A percentile compares a stretch with the other conserved stretches of the same genome.
phyloP scores from a whole-genome alignment of 75 land plant species.

The Gnetum montanum region DNA sequence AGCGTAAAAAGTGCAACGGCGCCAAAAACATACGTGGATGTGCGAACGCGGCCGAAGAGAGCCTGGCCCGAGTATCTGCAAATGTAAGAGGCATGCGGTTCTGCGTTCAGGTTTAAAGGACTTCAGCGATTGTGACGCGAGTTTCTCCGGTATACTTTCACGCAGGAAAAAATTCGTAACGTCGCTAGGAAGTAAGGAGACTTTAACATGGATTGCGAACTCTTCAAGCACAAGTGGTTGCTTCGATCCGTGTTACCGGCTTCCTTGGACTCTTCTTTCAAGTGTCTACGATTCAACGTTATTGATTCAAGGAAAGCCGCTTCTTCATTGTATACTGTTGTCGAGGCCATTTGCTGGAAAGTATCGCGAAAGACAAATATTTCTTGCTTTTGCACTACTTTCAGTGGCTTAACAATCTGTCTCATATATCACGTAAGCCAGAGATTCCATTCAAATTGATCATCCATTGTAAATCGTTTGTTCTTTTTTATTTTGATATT shows the following conservation, averaged over 20 bases:
- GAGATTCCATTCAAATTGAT: not conserved
- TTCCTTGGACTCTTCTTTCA: slow-evolving; percentile 3
- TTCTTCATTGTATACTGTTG: not conserved
- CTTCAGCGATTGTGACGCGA: too few species aligned
- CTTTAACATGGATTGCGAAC: too few species aligned
- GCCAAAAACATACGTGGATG: too few species aligned
- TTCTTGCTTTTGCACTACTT: slow-evolving; percentile 2
- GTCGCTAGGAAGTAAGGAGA: too few species aligned
- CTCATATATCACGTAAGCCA: not conserved
- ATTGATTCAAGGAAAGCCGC: not conserved
- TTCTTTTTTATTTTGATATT: not conserved
- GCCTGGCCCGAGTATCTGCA: too few species aligned
- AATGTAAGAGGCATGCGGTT: too few species aligned
- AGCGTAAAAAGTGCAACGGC: too few species aligned
- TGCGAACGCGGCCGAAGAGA: too few species aligned
- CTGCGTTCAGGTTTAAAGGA: too few species aligned
- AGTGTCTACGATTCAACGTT: not conserved
- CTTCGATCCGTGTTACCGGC: not conserved
- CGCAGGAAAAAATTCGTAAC: too few species aligned
- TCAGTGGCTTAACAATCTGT: not conserved
- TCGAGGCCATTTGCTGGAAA: slow-evolving; percentile 9
- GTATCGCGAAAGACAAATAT: slow-evolving; percentile 1
- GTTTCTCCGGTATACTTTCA: too few species aligned
- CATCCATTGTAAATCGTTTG: too few species aligned
- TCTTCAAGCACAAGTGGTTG: slow-evolving; percentile 1